Percentiles rank a stretch among this genome's conserved stretches.
These are phyloP conservation scores for Trichoderma sp. DNA, from an alignment of 2,329 filamentous ascomycete species.

Conservation along the genomic window DNA sequence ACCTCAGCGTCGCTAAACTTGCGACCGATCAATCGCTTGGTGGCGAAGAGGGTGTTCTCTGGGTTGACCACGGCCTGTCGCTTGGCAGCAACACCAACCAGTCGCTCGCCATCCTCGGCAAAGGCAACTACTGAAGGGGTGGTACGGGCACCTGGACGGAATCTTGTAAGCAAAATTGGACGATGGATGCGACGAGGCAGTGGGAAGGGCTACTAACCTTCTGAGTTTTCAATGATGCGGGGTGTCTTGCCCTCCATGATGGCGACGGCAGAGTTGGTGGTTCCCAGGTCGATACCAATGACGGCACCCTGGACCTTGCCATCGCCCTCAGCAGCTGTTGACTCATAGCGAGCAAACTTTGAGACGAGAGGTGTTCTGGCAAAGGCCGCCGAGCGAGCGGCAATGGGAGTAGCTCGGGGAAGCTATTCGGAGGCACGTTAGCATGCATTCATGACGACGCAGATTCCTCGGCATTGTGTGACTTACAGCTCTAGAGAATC, in stretches of 20 bases:
- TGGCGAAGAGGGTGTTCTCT: conserved; percentile 97
- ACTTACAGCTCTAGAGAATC: conserved; percentile 72
- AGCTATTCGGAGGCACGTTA: conserved; percentile 52
- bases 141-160: conserved; percentile 36
- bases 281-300: conserved; percentile 97
- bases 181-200: neutral
- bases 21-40: conserved; percentile 96
- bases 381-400: conserved; percentile 65
- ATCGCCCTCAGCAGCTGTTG: conserved; percentile 54
- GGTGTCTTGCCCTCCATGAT: conserved; percentile 96
- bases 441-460: conserved; percentile 16
- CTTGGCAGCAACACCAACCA: conserved; percentile 97
- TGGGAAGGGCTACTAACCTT: conserved; percentile 57
- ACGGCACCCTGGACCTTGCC: conserved; percentile 88
- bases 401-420: conserved; percentile 70
- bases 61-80: conserved; percentile 98
- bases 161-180: neutral
- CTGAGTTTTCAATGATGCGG: conserved; percentile 96
- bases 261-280: conserved; percentile 96
- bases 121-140: conserved; percentile 87
- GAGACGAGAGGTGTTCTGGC: conserved; percentile 69
- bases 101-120: conserved; percentile 89
- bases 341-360: conserved; percentile 75
- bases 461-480: neutral
- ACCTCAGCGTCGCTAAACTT: conserved; percentile 94